Conservation (phyloP, 1,139 yeast genomes). For the Blastobotrys aristatus region DNA sequence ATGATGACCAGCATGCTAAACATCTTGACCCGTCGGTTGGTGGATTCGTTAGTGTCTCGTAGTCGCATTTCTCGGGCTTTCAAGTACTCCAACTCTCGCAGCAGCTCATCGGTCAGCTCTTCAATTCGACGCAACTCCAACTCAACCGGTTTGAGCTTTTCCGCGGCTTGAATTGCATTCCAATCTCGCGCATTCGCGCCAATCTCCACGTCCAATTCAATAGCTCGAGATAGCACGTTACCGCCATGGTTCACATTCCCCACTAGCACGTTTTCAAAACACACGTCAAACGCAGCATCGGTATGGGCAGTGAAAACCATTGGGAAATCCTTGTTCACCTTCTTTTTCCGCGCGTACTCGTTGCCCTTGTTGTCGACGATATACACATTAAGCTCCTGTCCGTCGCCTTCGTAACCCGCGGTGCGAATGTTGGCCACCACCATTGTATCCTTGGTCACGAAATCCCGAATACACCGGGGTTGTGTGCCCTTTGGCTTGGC, state of each 20-base stretch:
- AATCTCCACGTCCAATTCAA: constrained; percentile 88
- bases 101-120: constrained; percentile 76
- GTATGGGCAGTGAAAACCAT: constrained; percentile 81
- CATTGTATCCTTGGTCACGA: constrained; percentile 73
- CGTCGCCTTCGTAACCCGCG: constrained; percentile 74
- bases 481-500: constrained; percentile 29
- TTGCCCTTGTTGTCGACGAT: constrained; percentile 38
- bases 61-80: constrained; percentile 82
- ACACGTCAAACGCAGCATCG: constrained; percentile 82
- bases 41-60: constrained; percentile 95
- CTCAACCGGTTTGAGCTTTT: constrained; percentile 88
- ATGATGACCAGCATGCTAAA: constrained; percentile 68
- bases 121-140: constrained; percentile 79
- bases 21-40: constrained; percentile 73
- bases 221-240: constrained; percentile 38
- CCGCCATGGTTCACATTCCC: constrained; percentile 20
- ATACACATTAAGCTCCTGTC: constrained; percentile 53
- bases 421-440: constrained; percentile 75
- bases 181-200: constrained; percentile 98
- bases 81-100: constrained; percentile 72
- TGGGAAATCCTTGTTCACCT: constrained; percentile 54
- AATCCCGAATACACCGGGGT: constrained; percentile 81
- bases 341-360: constrained; percentile 37
- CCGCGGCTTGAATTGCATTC: constrained; percentile 91
- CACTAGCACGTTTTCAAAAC: constrained; percentile 66